Percentiles rank a stretch among this genome's conserved stretches.
These are phyloP conservation scores for Catunica adiposa DNA, from an alignment of 2,329 filamentous ascomycete genomes.

Conservation along the genomic window DNA sequence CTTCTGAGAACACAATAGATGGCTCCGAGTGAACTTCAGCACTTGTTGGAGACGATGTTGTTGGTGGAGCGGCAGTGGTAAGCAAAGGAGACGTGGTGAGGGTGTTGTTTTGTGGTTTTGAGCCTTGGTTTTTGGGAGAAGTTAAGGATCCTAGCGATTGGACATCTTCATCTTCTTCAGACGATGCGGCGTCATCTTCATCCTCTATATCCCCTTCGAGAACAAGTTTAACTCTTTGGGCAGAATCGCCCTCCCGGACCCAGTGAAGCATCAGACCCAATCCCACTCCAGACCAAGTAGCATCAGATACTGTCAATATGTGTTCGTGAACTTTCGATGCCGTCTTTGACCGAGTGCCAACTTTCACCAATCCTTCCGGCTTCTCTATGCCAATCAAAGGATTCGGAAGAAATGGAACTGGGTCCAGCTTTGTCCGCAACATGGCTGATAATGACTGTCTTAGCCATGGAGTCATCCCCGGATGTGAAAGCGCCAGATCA, in stretches of 20 bases:
- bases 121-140: too few species aligned
- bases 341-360: not conserved
- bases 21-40: not conserved
- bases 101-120: too few species aligned
- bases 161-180: too few species aligned
- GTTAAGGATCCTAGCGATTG: too few species aligned
- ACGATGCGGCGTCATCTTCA: not conserved
- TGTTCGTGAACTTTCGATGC: not conserved
- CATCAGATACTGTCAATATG: constrained; percentile 13
- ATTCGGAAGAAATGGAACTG: constrained; percentile 44
- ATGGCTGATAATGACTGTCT: constrained; percentile 33
- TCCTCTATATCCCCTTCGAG: constrained; percentile 4
- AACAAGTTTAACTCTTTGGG: constrained; percentile 8
- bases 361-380: not conserved
- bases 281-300: constrained; percentile 23
- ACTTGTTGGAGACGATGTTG: not conserved
- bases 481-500: constrained; percentile 40
- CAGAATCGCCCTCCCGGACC: constrained; percentile 9
- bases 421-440: constrained; percentile 40
- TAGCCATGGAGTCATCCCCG: constrained; percentile 40
- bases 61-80: not conserved
- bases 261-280: constrained; percentile 21
- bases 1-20: not conserved
- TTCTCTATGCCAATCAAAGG: constrained; percentile 25
- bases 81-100: not conserved